Evolutionary conservation across 768 basidiomycete genomes (phyloP), one percentile per base, ranked within the genome.

Genomic region (Termitomyces heimii): DNA sequence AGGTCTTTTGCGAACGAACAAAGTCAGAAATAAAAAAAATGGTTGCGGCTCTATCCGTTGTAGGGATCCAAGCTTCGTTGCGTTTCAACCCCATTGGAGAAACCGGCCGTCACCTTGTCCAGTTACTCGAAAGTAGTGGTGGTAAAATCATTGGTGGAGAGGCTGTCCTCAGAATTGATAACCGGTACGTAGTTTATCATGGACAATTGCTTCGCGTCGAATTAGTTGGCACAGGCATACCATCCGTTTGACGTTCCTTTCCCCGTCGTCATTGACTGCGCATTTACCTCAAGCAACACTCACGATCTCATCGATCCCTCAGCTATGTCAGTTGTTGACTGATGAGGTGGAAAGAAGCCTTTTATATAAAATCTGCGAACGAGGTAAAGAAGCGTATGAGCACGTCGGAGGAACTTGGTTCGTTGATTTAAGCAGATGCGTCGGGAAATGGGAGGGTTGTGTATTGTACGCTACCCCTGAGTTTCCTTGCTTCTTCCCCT

Each of bases 241-340:
- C 0, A 68, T 93, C 48, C 85, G 89, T 14, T 80, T 94, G 63
- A 90, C 88, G 2, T 85, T 91, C 66, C 65, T 77, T 20, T 85
- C 92, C 0, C 92, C 92, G 16, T 91, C 89, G 12, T 80, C 81
- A 10, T 70, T 94, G 28, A 83, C 79, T n/a, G 90, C 86, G 0
- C 88, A 92, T 66, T 79, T 93, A 22, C 80, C 89, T 5, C 90
- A 91, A 70, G 89, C 90, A 14, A 92, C 88, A 1, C 70, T 92
- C 18, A 66, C 79, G 1, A 82, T 93, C 14, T 81, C 85, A 4
- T 89, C 90, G 2, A 80, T 94, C 24, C 83, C 88, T 5, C 89
- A 93, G 65, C 75, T 95, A 35, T 75, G 77, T 26, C 85, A 92
- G 58, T 73, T 95, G 26, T 77, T 95, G 12, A 76, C 77, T 24